Evolutionary conservation across 495 filamentous ascomycete species (phyloP), one percentile per base, ranked within the genome.

Genomic region (Talaromyces ruber): DNA sequence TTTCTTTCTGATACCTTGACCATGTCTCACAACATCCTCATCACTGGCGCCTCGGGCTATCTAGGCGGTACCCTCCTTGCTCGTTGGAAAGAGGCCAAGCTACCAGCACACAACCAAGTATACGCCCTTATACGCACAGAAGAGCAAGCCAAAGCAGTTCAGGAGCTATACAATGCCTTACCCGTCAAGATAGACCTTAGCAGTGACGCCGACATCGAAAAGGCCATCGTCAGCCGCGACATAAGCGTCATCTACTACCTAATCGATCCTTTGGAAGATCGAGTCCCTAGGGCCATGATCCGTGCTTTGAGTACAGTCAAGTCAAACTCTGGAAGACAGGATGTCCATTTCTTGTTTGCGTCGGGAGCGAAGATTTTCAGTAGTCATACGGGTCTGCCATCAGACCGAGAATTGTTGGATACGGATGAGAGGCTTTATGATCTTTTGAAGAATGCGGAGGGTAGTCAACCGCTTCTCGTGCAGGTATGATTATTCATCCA

Each of bases 1-100:
- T 6, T 47, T 8, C n/a, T 47, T 14, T 22, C 14, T 9, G 6
- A 43, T 43, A 43, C 11, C 14, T 7, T 43, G 39, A 43, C 50
- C 16, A 68, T 68, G 66, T 63, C 66, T 25, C 71, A 71, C 50
- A 78, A 78, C 47, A 75, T 83, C 37, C 74, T 81, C 37, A 66
- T 83, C 24, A 83, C 80, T 4, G 80, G 80, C 3, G 75, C 68
- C 9, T 83, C 79, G 2, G 80, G 80, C 16, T 83, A 83, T 59
- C 73, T 83, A 0, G 79, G 79, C 7, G 81, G 81, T 16, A 70
- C 71, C 4, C 64, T 83, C 12, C 76, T 83, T 6, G 73, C 79
- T 24, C 71, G 67, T n/a, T 67, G 71, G 63, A 56, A 63, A 8
- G 25, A 59, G 1, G 70, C 74, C 18, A 65, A 70, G 2, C 71